A percentile compares a stretch with the other conserved stretches of the same genome.
phyloP scores from a whole-genome alignment of 1,139 yeast genomes.

The Candida sojae region DNA sequence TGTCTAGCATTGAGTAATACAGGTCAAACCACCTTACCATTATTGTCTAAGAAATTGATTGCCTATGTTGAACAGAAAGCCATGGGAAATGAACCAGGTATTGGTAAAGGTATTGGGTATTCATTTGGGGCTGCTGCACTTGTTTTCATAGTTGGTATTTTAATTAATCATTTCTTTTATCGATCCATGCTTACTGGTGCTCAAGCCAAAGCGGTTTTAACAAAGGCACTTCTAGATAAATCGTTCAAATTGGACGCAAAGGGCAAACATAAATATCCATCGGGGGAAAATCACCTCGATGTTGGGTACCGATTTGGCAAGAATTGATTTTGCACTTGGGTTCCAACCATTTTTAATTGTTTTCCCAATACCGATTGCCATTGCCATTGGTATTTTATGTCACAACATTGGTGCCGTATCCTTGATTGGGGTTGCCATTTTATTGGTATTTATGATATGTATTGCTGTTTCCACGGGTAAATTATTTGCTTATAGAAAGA shows the following conservation, averaged over 20 bases:
- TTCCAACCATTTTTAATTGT: slow-evolving; percentile 30
- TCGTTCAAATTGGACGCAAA: slow-evolving; percentile 62
- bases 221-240: slow-evolving; percentile 67
- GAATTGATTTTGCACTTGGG: slow-evolving; percentile 37
- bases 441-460: slow-evolving; percentile 25
- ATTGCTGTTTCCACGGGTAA: slow-evolving; percentile 25
- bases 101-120: slow-evolving; percentile 33
- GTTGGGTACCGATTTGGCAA: slow-evolving; percentile 39
- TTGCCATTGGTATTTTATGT: slow-evolving; percentile 33
- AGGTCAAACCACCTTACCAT: slow-evolving; percentile 52
- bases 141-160: slow-evolving; percentile 21
- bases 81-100: slow-evolving; percentile 17
- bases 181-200: slow-evolving; percentile 54
- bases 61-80: slow-evolving; percentile 38
- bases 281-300: slow-evolving; percentile 68
- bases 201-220: slow-evolving; percentile 63
- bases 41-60: slow-evolving; percentile 46
- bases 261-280: slow-evolving; percentile 60
- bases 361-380: slow-evolving; percentile 32
- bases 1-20: slow-evolving; percentile 44
- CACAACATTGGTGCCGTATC: slow-evolving; percentile 37
- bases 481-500: slow-evolving; percentile 27
- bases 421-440: slow-evolving; percentile 35
- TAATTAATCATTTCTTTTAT: slow-evolving; percentile 32
- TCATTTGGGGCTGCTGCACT: slow-evolving; percentile 26